phyloP scores from a whole-genome alignment of 768 basidiomycete genomes.

The Mrakia blollopis region DNA sequence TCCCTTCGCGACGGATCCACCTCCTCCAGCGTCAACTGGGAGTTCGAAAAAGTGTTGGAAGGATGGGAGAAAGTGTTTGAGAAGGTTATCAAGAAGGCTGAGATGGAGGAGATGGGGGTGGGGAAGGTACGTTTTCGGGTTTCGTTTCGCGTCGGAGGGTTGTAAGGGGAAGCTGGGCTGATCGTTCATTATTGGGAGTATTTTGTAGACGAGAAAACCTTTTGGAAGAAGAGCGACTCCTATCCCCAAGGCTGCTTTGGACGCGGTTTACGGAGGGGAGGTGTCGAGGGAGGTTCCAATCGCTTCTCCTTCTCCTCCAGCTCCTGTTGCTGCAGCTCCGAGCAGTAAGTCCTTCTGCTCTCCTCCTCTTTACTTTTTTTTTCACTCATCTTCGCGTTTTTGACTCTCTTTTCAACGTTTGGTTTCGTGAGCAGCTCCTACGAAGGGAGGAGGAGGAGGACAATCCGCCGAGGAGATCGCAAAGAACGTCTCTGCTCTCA shows the following conservation, averaged over 20 bases:
- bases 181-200: not conserved
- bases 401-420: not conserved
- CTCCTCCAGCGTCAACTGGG: conserved; percentile 50
- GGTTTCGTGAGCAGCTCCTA: conserved; percentile 46
- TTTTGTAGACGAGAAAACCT: not conserved
- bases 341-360: not conserved
- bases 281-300: not conserved
- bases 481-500: conserved; percentile 83
- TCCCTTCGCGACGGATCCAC: not conserved
- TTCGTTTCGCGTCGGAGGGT: conserved; percentile 20
- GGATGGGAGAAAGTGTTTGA: conserved; percentile 80
- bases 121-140: conserved; percentile 57
- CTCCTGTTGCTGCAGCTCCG: not conserved
- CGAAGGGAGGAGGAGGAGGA: no score
- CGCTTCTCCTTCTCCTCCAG: no score
- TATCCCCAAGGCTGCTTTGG: not conserved
- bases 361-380: not conserved
- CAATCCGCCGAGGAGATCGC: conserved; percentile 86
- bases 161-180: not conserved
- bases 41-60: conserved; percentile 64
- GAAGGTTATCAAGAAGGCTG: conserved; percentile 54
- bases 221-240: not conserved
- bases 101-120: conserved; percentile 58
- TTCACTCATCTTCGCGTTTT: not conserved
- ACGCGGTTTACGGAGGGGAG: not conserved